A percentile compares a stretch with the other conserved stretches of the same genome.
These are phyloP conservation scores for Chimonanthus praecox DNA, from an alignment of 164 flowering plant genomes.

Conservation along the genomic window DNA sequence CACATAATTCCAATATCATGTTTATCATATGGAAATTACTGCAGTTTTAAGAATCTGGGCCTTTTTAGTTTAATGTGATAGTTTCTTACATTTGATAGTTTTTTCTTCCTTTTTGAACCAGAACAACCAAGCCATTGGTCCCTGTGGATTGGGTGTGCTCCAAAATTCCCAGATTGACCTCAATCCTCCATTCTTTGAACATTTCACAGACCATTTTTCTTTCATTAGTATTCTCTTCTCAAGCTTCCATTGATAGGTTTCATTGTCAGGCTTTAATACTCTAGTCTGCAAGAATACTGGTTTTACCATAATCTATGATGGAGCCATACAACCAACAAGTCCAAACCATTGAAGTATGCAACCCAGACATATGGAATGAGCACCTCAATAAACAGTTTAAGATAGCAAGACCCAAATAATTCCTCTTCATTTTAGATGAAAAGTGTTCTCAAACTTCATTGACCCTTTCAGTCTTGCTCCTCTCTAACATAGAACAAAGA, in stretches of 20 bases:
- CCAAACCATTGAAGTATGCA: background rate
- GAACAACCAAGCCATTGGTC: background rate
- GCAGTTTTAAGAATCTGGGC: too few relatives aligned
- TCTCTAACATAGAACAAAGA: background rate
- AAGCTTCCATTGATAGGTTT: background rate
- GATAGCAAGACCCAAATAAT: background rate
- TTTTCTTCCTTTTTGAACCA: background rate
- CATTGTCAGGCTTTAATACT: too few relatives aligned
- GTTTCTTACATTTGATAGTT: background rate
- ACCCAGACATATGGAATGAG: background rate
- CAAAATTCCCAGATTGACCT: background rate
- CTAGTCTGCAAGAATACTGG: too few relatives aligned
- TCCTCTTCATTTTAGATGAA: background rate
- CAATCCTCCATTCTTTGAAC: background rate
- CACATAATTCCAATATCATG: background rate
- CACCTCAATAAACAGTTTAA: background rate
- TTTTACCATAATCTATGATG: background rate
- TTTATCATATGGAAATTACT: background rate
- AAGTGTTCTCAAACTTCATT: background rate
- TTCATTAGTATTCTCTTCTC: background rate
- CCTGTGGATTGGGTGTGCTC: background rate
- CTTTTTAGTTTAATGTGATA: too few relatives aligned
- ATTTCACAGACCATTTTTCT: background rate
- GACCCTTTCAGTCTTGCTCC: background rate
- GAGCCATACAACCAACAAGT: background rate